Evolutionary conservation across 495 filamentous ascomycete species (phyloP).

Genomic region (Annulohypoxylon stygium): DNA sequence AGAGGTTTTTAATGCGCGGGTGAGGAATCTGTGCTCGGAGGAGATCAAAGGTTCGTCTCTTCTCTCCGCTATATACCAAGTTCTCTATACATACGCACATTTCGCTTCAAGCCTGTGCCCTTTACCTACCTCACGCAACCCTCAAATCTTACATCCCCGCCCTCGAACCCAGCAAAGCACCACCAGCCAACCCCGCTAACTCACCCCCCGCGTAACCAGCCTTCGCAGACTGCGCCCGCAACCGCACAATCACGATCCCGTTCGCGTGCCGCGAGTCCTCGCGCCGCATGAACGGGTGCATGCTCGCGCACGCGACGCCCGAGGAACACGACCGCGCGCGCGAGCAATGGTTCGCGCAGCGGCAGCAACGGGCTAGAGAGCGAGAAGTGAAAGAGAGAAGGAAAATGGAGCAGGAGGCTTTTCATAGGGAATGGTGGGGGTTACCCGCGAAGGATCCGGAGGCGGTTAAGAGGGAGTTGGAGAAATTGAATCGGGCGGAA

Average conservation of each 20-base stretch:
- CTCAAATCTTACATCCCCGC: no score
- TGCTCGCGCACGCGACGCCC: constrained; percentile 85
- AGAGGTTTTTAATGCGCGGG: constrained; percentile 88
- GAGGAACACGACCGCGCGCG: constrained; percentile 88
- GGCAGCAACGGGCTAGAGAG: constrained; percentile 73
- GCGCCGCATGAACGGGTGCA: constrained; percentile 91
- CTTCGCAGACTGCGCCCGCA: constrained; percentile 89
- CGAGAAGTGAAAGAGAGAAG: constrained; percentile 70
- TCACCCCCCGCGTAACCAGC: constrained; percentile 61
- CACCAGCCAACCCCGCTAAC: background rate
- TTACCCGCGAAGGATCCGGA: constrained; percentile 64
- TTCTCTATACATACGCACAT: no score
- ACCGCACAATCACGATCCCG: constrained; percentile 84
- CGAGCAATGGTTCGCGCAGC: constrained; percentile 90
- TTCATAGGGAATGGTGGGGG: constrained; percentile 72
- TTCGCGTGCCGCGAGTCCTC: constrained; percentile 85
- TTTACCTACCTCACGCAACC: background rate
- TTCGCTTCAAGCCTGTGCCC: no score
- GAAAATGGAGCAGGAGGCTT: constrained; percentile 68
- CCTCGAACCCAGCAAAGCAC: background rate
- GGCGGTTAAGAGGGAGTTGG: constrained; percentile 52
- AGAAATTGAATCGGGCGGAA: constrained; percentile 56
- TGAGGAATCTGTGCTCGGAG: constrained; percentile 79
- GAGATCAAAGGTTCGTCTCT: constrained; percentile 84
- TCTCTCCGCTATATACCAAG: background rate